These are phyloP conservation scores for Schizosaccharomyces cryophilus DNA, from an alignment of 805 yeast species.

Conservation along the genomic window DNA sequence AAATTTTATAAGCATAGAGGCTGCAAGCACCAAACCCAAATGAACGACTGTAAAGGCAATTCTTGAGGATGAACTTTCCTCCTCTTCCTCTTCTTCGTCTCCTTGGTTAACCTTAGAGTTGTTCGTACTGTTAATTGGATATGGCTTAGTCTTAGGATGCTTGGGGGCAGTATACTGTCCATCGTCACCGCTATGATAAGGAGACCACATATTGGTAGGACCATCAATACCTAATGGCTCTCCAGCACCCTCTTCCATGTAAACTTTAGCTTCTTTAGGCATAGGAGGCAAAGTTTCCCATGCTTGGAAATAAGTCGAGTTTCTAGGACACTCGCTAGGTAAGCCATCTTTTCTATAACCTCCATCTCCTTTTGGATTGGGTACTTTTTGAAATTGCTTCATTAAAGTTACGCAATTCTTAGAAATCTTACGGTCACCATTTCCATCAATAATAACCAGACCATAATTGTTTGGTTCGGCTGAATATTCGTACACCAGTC, in stretches of 20 bases:
- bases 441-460: slow-evolving; percentile 33
- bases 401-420: slow-evolving; percentile 38
- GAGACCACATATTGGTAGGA: slow-evolving; percentile 7
- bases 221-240: slow-evolving; percentile 15
- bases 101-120: not conserved
- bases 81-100: too few relatives aligned
- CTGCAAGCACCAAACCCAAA: too few relatives aligned
- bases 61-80: not conserved
- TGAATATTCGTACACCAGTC: slow-evolving; percentile 72
- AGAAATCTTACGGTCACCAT: slow-evolving; percentile 22
- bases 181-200: not conserved
- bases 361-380: slow-evolving; percentile 10
- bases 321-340: slow-evolving; percentile 11
- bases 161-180: not conserved
- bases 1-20: too few relatives aligned
- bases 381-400: slow-evolving; percentile 24
- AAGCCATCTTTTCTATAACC: slow-evolving; percentile 6
- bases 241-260: slow-evolving; percentile 18
- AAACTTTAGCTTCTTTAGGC: slow-evolving; percentile 12
- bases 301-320: slow-evolving; percentile 10
- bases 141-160: not conserved
- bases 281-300: slow-evolving; percentile 10
- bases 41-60: not conserved
- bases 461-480: slow-evolving; percentile 62
- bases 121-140: not conserved